Evolutionary conservation across 768 basidiomycete species (phyloP), one percentile per base, ranked within the genome.

Genomic region (Mycena kentingensis): DNA sequence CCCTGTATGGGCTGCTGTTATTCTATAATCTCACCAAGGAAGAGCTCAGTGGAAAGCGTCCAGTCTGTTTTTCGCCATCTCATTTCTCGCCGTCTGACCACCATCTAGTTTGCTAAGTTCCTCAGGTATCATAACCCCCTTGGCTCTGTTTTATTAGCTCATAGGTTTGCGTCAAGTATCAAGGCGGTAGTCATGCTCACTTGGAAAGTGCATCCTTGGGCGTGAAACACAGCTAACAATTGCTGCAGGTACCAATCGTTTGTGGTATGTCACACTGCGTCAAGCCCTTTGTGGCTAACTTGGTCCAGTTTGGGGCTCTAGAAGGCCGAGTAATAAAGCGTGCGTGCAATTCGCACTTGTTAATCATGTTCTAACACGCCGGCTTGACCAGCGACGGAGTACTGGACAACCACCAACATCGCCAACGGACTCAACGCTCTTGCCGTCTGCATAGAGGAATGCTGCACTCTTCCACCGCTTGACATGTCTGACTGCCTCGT

Each of bases 141-240:
- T n/a, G n/a, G n/a, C n/a, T n/a, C n/a, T n/a, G n/a, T n/a, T n/a
- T n/a, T n/a, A n/a, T n/a, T n/a, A n/a, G n/a, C n/a, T n/a, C n/a
- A n/a, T n/a, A n/a, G n/a, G n/a, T n/a, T n/a, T n/a, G n/a, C n/a
- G n/a, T n/a, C n/a, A 55, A 73, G 83, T 3, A 93, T 96, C 74
- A 95, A 95, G 68, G 71, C 90, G 26, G 88, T 92, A 42, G 88
- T 93, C 37, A 84, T 93, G 82, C 84, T 88, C 66, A 93, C 91
- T 0, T 94, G 90, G 68, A 22, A 24, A 12, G 25, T 25, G 21
- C 41, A 12, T 11, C 19, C 11, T 42, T n/a, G n/a, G n/a, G 13
- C 7, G 5, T 42, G 22, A 11, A 5, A 5, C 22, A 24, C 21
- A 24, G 22, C 26, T 19, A 42, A 6, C 21, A 11, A 12, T n/a